Base-by-base conservation (phyloP, 352 stramenopile species). In the Phytophthora sojae region DNA sequence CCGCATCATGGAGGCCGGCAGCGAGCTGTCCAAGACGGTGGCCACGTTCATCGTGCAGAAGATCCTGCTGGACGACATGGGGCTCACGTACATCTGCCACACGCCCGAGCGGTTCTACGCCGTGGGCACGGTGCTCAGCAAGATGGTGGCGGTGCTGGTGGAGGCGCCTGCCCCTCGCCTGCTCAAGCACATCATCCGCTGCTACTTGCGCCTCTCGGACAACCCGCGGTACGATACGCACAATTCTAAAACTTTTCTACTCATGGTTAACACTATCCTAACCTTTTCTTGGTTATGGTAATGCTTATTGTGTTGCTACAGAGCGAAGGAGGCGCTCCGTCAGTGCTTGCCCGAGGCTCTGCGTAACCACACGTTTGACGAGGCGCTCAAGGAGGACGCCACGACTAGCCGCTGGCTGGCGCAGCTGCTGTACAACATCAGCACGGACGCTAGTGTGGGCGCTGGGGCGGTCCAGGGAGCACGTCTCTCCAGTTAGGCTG, bases 1-100 rank as follows among this genome's bases (percentile, higher is more conserved):
- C 17, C 89, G 98, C 44, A 99, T 99, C 67, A 99, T 99, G 98
- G 98, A 99, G 75, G 97, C 96, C 19, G 98, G 98, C 29, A 98
- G 90, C 62, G 98, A 99, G 73, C 85, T 99, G 17, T 98, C 87
- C 75, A 99, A 99, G 80, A 99, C 98, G 4, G 95, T 92, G n/a
- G 98, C 98, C 8, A 99, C 97, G 2, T 99, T 99, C 75, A 99
- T 99, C 61, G 97, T 99, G 44, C 97, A 99, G 81, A 99, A 99
- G 79, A 99, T 99, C 67, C 78, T 99, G 47, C 76, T 99, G 51
- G 98, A 99, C 78, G 96, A 99, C 60, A 97, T 98, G 79, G 98
- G 98, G 15, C 88, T 99, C 26, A 97, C 97, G 23, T 99, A 99
- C 82, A 99, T 99, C 62, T 99, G 98, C 89, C 93, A 98, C 73